phyloP scores from a whole-genome alignment of 2,329 filamentous ascomycete species.

The Tolypocladium album region DNA sequence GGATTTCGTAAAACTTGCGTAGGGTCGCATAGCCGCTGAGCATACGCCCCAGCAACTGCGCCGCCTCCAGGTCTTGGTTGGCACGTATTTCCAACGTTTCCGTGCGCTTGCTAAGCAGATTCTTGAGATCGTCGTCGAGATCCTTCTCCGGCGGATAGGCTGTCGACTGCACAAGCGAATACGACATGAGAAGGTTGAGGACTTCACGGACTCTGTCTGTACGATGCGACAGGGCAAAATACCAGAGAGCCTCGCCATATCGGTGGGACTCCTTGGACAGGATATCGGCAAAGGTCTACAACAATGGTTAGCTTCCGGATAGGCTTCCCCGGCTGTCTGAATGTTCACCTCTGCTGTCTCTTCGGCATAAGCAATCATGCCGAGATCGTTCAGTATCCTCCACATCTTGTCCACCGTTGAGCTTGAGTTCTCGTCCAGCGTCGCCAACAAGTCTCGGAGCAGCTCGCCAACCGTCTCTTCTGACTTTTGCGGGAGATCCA shows the following conservation, averaged over 20 bases:
- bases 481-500: conserved; percentile 63
- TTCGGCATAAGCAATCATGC: conserved; percentile 68
- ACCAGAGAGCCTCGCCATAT: conserved; percentile 81
- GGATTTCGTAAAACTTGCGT: conserved; percentile 80
- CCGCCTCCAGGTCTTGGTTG: conserved; percentile 67
- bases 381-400: conserved; percentile 64
- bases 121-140: conserved; percentile 61
- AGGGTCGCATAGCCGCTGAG: conserved; percentile 89
- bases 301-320: conserved; percentile 12
- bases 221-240: conserved; percentile 79
- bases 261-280: conserved; percentile 61
- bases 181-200: conserved; percentile 75
- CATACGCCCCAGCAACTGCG: conserved; percentile 71
- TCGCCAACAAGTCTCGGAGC: conserved; percentile 53
- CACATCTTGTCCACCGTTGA: conserved; percentile 74
- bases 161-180: conserved; percentile 75
- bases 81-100: conserved; percentile 62
- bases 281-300: conserved; percentile 70
- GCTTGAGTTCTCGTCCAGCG: conserved; percentile 53
- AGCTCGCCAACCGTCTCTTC: conserved; percentile 66
- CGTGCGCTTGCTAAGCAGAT: conserved; percentile 62
- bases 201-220: conserved; percentile 72
- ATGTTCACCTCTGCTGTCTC: conserved; percentile 67
- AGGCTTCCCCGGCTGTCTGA: background rate
- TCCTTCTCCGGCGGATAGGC: conserved; percentile 63